Evolutionary conservation across 129 eudicot genomes (phyloP), one percentile per base, ranked within the genome.

Genomic region (Artemisia argyi): DNA sequence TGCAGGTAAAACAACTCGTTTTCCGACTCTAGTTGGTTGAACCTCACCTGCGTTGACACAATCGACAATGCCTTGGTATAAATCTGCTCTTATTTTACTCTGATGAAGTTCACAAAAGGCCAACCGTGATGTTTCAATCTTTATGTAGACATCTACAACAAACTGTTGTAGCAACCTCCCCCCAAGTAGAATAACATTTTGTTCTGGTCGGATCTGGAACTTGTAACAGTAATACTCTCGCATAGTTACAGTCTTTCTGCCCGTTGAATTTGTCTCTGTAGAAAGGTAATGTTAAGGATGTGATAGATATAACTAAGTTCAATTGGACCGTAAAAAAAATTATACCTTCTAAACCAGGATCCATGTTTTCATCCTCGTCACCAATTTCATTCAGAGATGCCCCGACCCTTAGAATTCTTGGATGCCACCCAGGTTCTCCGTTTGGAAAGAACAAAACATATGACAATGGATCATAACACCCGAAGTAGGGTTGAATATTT

Each of bases 111-210:
- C 8, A 7, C 26, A 1, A n/a, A 13, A 76, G 12, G 65, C 65
- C 26, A 76, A 64, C 19, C 70, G 56, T 32, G 64, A 13, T 0
- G 78, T 74, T 49, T 80, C 76, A 4, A 74, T 19, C 19, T 53
- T 80, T 18, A 74, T 62, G 13, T 70, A 81, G 32, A 55, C 73
- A 54, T 75, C 73, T 0, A 81, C 75, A 0, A 22, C 55, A 58
- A 11, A 75, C 58, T 75, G 74, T 48, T 69, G 74, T 0, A 65
- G 54, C 26, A 76, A 54, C 16, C 82, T 28, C 15, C 39, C 81
- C 71, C 56, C 56, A 7, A 44, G 26, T 35, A 65, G 32, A 32
- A 49, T 49, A 2, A 49, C 4, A 6, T 49, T 49, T 11, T 11
- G 15, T 11, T 11, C 15, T 11, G 15, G 54, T 0, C 54, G 54